Evolutionary conservation across 495 filamentous ascomycete genomes (phyloP), one percentile per base, ranked within the genome.

Genomic region (Ramalina intermedia): DNA sequence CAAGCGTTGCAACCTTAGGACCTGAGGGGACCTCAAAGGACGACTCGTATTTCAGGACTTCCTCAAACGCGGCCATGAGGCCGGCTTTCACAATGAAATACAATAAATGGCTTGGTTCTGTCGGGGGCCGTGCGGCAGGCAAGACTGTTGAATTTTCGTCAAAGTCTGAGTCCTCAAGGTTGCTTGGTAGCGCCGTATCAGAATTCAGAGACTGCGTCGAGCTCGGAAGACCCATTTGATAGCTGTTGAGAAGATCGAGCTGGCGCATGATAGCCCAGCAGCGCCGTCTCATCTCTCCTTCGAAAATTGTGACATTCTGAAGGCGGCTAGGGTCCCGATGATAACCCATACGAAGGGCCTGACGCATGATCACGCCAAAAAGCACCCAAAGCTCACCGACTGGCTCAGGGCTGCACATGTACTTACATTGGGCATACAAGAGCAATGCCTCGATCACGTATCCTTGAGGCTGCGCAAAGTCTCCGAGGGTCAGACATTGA

Each of bases 231-330:
- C 71, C 71, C 18, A 69, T 60, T 50, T 73, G 68, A 23, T 67
- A 70, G 2, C 68, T 66, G 2, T 70, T 58, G 33, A 72, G 49
- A 11, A 57, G 60, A 42, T 74, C 70, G 3, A 71, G 53, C 36
- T 71, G 69, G 37, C 55, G 56, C 4, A 69, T 37, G 8, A 64
- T 35, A 4, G 57, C 51, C 70, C 70, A 73, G 2, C 61, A 37
- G 7, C 70, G 67, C 16, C 70, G 59, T 14, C 70, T 59, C 65
- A 73, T 70, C 51, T 73, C 70, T 0, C 67, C 65, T 20, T 69
- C 65, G 16, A 61, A 63, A 1, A 56, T 50, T 1, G 67, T 65
- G 6, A 73, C 56, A 21, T 48, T 61, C 27, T 58, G 59, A 21
- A 64, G 71, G 23, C 67, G 61, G 17, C 51, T 58, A 0, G 69